Evolutionary conservation across 83 land plant species (phyloP).

Genomic region (Picea abies): DNA sequence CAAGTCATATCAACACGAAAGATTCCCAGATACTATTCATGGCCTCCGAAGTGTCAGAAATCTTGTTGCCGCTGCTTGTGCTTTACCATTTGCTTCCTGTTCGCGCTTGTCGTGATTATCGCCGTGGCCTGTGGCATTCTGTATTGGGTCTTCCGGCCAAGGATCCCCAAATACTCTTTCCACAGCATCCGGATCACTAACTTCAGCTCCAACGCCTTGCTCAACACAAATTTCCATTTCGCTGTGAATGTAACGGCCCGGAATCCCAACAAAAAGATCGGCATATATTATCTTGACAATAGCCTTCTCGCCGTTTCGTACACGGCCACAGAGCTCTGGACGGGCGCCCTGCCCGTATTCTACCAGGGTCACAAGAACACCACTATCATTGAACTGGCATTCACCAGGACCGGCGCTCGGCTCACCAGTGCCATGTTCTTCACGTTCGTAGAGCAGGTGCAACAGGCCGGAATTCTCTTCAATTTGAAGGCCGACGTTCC

Average conservation of each 20-base stretch:
- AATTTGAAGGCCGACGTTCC: conserved; percentile 4
- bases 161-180: conserved; percentile 50
- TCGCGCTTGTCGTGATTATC: too few species aligned
- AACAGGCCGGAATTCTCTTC: background rate
- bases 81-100: too few species aligned
- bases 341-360: background rate
- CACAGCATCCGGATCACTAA: conserved; percentile 34
- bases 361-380: conserved; percentile 15
- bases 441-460: background rate
- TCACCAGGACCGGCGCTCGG: background rate
- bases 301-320: conserved; percentile 25
- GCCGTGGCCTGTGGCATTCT: conserved; percentile 22
- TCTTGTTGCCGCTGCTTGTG: too few species aligned
- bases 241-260: conserved; percentile 31
- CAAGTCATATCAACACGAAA: too few species aligned
- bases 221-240: background rate
- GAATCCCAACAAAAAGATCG: conserved; percentile 45
- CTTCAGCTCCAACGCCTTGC: conserved; percentile 21
- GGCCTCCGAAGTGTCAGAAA: too few species aligned
- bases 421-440: background rate
- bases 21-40: too few species aligned
- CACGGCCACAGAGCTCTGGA: background rate
- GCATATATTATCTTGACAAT: conserved; percentile 35
- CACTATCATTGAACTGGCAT: background rate
- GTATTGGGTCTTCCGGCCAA: conserved; percentile 48